These are phyloP conservation scores for Inga oerstediana DNA, from an alignment of 306 rosid species.

Conservation along the genomic window DNA sequence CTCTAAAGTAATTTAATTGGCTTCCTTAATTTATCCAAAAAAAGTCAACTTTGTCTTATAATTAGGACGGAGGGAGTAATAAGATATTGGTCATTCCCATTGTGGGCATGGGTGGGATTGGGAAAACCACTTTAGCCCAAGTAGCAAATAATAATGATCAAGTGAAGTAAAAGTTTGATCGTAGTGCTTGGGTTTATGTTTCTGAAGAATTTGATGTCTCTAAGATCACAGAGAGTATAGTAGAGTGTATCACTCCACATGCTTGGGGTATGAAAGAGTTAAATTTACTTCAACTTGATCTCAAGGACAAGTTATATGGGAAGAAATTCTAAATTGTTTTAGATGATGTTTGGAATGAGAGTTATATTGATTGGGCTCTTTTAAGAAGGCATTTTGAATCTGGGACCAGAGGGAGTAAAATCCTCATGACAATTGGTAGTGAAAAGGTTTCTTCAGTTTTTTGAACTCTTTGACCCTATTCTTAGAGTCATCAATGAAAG, in stretches of 20 bases:
- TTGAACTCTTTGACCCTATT: too few relatives aligned
- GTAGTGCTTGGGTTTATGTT: conserved; percentile 24
- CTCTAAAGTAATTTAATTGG: too few relatives aligned
- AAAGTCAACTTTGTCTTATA: too few relatives aligned
- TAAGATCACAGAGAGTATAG: background rate
- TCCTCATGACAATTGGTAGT: too few relatives aligned
- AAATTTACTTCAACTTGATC: conserved; percentile 8
- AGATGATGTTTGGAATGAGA: conserved; percentile 20
- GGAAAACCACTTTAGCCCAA: conserved; percentile 18
- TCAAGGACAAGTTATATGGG: background rate
- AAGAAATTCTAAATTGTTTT: conserved; percentile 24
- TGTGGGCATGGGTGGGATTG: conserved; percentile 15
- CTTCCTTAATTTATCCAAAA: too few relatives aligned
- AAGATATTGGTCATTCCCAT: conserved; percentile 16
- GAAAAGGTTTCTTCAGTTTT: too few relatives aligned
- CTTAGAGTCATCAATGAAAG: too few relatives aligned
- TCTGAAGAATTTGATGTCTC: conserved; percentile 13
- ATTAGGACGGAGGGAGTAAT: too few relatives aligned
- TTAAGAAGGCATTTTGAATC: too few relatives aligned
- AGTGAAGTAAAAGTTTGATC: background rate
- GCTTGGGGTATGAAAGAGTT: background rate
- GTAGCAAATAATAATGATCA: background rate
- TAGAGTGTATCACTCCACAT: background rate
- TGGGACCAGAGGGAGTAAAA: too few relatives aligned
- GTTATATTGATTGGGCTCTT: too few relatives aligned